phyloP scores from a whole-genome alignment of 108 stramenopile genomes.

The Parmales sp. region DNA sequence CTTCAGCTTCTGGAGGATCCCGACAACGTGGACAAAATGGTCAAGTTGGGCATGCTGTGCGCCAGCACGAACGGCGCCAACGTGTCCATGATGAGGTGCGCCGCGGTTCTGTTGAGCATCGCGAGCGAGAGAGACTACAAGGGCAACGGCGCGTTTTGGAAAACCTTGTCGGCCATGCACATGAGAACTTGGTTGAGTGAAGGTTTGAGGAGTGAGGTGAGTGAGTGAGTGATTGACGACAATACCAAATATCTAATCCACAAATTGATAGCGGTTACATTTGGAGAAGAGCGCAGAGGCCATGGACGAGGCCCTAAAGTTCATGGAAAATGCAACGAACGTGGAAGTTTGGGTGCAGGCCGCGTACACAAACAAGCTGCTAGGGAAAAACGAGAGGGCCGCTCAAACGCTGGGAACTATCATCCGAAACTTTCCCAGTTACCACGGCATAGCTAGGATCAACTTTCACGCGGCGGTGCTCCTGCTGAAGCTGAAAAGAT shows the following conservation, averaged over 20 bases:
- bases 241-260: too few species aligned
- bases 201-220: background rate
- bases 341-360: conserved; percentile 6
- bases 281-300: background rate
- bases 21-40: background rate
- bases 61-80: background rate
- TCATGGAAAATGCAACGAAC: background rate
- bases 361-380: background rate
- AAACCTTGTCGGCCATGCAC: background rate
- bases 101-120: background rate
- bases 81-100: background rate
- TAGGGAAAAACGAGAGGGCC: conserved; percentile 5
- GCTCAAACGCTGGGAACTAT: conserved; percentile 1
- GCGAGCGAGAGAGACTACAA: background rate
- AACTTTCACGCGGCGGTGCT: background rate
- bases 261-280: background rate
- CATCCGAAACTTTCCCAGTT: background rate
- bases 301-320: conserved; percentile 6
- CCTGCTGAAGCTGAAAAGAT: background rate
- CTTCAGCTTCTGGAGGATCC: background rate
- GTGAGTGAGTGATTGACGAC: too few species aligned
- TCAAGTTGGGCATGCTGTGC: conserved; percentile 8
- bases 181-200: conserved; percentile 2
- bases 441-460: conserved; percentile 2
- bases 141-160: background rate